A percentile compares a stretch with the other conserved stretches of the same genome.
These are phyloP conservation scores for Rhododendron williamsianum DNA, from an alignment of 148 eudicot species.

Conservation along the genomic window DNA sequence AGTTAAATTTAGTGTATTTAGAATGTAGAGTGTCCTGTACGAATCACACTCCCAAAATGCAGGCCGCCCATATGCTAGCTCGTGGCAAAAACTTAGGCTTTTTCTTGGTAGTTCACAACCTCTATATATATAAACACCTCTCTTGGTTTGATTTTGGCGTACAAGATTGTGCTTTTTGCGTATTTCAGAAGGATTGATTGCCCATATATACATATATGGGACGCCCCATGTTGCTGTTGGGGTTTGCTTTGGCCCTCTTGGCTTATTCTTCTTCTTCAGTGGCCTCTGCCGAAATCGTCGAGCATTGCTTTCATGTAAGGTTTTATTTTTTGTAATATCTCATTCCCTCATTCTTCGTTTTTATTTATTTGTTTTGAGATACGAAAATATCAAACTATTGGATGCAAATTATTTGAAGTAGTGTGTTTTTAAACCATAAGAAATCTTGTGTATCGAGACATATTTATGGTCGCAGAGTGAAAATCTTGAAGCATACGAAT, in stretches of 20 bases:
- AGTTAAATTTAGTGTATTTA: no score
- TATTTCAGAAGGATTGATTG: background rate
- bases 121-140: background rate
- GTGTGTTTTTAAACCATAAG: no score
- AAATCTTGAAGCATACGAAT: no score
- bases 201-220: background rate
- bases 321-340: background rate
- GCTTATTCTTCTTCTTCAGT: slow-evolving; percentile 14
- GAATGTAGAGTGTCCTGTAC: background rate
- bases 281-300: slow-evolving; percentile 28
- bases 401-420: no score
- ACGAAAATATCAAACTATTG: no score
- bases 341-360: background rate
- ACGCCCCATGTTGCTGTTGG: slow-evolving; percentile 7
- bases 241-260: slow-evolving; percentile 13
- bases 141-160: background rate
- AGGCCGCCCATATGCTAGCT: no score
- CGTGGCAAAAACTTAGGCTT: background rate
- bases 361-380: no score
- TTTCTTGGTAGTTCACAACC: background rate
- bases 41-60: background rate
- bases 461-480: no score
- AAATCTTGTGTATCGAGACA: no score
- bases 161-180: background rate
- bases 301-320: slow-evolving; percentile 35